phyloP scores from a whole-genome alignment of 768 basidiomycete species.

The Rhodocollybia butyracea region DNA sequence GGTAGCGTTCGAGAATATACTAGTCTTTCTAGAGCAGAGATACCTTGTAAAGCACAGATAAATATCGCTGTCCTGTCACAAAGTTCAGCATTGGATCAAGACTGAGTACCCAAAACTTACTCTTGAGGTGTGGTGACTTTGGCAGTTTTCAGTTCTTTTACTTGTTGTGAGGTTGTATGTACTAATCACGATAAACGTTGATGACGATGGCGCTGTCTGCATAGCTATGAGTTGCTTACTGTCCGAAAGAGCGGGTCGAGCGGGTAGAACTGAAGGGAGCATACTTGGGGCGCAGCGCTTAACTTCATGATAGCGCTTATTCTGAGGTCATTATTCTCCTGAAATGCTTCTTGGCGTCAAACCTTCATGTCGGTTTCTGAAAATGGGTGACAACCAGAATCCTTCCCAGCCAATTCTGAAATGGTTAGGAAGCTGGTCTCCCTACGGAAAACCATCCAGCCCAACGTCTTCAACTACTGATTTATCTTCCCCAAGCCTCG shows the following conservation, averaged over 20 bases:
- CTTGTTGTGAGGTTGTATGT: constrained; percentile 51
- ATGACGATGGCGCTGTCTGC: constrained; percentile 5
- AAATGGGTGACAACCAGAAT: constrained; percentile 8
- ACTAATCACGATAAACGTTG: constrained; percentile 29
- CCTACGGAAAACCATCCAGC: constrained; percentile 16
- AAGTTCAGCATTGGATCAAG: no score
- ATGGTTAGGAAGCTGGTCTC: constrained; percentile 38
- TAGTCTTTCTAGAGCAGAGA: background rate
- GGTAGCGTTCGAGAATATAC: background rate
- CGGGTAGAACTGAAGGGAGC: constrained; percentile 49
- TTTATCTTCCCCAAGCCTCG: constrained; percentile 37
- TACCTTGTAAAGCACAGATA: constrained; percentile 68
- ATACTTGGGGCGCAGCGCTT: no score
- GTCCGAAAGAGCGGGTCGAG: constrained; percentile 48
- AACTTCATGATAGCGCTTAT: no score
- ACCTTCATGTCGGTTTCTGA: constrained; percentile 10
- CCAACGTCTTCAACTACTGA: constrained; percentile 26
- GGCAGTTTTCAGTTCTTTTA: constrained; percentile 41
- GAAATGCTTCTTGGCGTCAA: background rate
- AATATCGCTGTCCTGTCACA: constrained; percentile 82
- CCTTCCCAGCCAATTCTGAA: constrained; percentile 23
- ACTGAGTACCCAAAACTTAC: constrained; percentile 35
- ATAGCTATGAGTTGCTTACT: constrained; percentile 22
- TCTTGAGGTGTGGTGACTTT: constrained; percentile 64
- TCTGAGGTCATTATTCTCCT: no score